Evolutionary conservation across 192 early-diverging fungal genomes (phyloP).

Genomic region (Coemansia sp.): DNA sequence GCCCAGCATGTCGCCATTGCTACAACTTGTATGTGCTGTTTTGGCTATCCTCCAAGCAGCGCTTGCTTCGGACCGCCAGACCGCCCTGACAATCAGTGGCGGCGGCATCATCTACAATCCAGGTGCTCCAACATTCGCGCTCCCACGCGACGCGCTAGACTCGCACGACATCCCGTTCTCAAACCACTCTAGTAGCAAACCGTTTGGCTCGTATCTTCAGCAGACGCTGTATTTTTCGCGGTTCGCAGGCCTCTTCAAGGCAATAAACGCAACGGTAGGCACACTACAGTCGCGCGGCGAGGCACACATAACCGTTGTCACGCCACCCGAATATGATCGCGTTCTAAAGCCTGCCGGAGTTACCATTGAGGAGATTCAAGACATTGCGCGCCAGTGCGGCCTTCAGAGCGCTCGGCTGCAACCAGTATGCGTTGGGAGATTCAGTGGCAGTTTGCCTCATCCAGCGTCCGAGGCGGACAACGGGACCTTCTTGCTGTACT

Average conservation of each 20-base stretch:
- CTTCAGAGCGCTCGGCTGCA: conserved; percentile 62
- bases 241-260: conserved; percentile 56
- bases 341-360: conserved; percentile 61
- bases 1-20: not conserved
- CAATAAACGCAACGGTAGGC: conserved; percentile 50
- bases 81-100: not conserved
- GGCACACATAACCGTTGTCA: conserved; percentile 72
- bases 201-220: conserved; percentile 60
- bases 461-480: conserved; percentile 12
- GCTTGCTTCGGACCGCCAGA: conserved; percentile 1
- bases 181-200: conserved; percentile 38
- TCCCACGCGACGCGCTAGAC: conserved; percentile 44
- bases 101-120: conserved; percentile 44
- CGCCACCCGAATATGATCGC: conserved; percentile 66
- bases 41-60: not conserved
- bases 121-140: conserved; percentile 27
- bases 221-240: conserved; percentile 63
- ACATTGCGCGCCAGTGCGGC: conserved; percentile 51
- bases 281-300: conserved; percentile 61
- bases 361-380: conserved; percentile 68
- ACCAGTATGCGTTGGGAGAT: conserved; percentile 66
- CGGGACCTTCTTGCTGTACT: conserved; percentile 32
- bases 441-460: conserved; percentile 43
- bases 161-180: conserved; percentile 53
- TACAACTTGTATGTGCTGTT: not conserved